Percentiles rank a stretch among this genome's conserved stretches.
Conservation (phyloP, 2,329 filamentous ascomycete genomes). For the Trichoderma cornu-damae region DNA sequence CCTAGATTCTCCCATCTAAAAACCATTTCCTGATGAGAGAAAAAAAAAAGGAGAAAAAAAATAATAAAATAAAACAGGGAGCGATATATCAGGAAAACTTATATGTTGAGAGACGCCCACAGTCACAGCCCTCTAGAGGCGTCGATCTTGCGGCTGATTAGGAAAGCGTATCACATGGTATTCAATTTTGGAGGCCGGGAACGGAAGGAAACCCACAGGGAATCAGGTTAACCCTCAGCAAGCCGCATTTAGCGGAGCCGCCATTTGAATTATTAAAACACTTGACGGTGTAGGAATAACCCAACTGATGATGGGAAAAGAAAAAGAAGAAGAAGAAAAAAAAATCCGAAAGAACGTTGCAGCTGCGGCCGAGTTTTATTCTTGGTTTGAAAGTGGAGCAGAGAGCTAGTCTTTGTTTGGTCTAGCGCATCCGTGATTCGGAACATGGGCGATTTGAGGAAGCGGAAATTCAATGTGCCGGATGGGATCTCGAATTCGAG, state of each 20-base stretch:
- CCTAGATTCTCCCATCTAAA: too few species aligned
- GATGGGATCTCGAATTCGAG: too few species aligned
- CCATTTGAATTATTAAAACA: conserved; percentile 44
- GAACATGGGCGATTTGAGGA: background rate
- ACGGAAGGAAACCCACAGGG: conserved; percentile 50
- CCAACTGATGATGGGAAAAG: conserved; percentile 42
- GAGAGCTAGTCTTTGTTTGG: background rate
- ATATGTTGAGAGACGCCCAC: conserved; percentile 37
- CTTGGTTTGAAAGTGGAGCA: conserved; percentile 10
- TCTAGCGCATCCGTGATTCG: background rate
- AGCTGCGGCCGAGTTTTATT: conserved; percentile 17
- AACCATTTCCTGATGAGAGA: too few species aligned
- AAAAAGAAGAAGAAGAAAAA: conserved; percentile 32
- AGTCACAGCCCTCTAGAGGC: conserved; percentile 41
- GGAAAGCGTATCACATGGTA: conserved; percentile 42
- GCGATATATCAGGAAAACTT: background rate
- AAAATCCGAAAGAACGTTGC: conserved; percentile 21
- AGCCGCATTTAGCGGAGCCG: conserved; percentile 51
- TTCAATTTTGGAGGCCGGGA: conserved; percentile 49
- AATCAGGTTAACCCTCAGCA: conserved; percentile 47
- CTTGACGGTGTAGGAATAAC: conserved; percentile 48
- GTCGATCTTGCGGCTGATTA: conserved; percentile 39
- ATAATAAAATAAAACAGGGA: too few species aligned
- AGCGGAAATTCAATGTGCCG: conserved; percentile 11
- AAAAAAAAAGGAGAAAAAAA: background rate